A percentile compares a stretch with the other conserved stretches of the same genome.
These are phyloP conservation scores for Pisolithus thermaeus DNA, from an alignment of 1,284 basidiomycete genomes.

Conservation along the genomic window DNA sequence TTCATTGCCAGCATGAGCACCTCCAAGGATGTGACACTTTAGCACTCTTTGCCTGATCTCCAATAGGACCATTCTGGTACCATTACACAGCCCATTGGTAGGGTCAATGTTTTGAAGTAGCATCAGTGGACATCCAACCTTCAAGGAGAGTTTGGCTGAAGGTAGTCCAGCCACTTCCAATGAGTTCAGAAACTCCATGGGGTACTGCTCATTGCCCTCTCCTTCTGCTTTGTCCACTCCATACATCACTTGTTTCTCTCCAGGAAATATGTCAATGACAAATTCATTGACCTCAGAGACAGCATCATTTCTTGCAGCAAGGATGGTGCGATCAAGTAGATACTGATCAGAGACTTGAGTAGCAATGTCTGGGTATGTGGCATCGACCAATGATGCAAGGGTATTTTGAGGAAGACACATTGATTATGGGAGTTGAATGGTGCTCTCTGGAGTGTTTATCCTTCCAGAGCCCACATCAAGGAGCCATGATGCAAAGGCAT, in stretches of 20 bases:
- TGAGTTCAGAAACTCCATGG: conserved; percentile 19
- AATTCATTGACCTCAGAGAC: background rate
- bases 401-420: too few relatives aligned
- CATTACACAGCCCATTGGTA: too few relatives aligned
- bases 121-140: too few relatives aligned
- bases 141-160: conserved; percentile 6
- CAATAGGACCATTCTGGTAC: too few relatives aligned
- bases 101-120: too few relatives aligned
- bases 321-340: too few relatives aligned
- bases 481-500: conserved; percentile 34
- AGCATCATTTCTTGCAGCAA: too few relatives aligned
- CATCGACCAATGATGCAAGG: too few relatives aligned
- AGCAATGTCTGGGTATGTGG: background rate
- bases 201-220: conserved; percentile 1
- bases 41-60: too few relatives aligned
- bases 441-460: conserved; percentile 7
- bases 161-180: conserved; percentile 18
- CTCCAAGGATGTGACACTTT: too few relatives aligned
- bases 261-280: background rate
- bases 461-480: conserved; percentile 35
- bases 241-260: background rate
- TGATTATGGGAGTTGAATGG: background rate
- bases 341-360: background rate
- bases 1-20: too few relatives aligned
- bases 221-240: background rate